A percentile compares a stretch with the other conserved stretches of the same genome.
phyloP scores from a whole-genome alignment of 306 rosid species.

The Fragaria iinumae region DNA sequence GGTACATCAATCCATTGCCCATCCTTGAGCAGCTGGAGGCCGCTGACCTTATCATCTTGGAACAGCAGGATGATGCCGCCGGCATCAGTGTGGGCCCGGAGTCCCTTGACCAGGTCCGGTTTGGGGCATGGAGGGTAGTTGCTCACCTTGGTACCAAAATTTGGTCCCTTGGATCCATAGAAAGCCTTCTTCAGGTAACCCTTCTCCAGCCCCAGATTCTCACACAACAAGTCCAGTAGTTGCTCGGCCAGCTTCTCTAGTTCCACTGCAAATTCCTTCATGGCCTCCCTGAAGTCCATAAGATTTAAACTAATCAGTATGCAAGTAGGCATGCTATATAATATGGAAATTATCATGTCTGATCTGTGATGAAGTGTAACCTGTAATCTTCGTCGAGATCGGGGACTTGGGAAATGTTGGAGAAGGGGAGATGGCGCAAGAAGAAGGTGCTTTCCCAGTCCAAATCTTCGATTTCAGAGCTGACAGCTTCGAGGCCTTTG shows the following conservation, averaged over 20 bases:
- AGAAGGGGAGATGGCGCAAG: constrained; percentile 77
- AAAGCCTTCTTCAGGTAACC: constrained; percentile 80
- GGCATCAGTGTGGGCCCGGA: constrained; percentile 95
- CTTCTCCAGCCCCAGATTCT: constrained; percentile 85
- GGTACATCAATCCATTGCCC: constrained; percentile 90
- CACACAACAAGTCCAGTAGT: constrained; percentile 76
- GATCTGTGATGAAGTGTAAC: constrained; percentile 24
- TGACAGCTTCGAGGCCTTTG: constrained; percentile 62
- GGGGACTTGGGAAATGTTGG: constrained; percentile 66
- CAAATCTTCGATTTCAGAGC: constrained; percentile 57
- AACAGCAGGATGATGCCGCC: constrained; percentile 94
- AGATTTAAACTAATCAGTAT: background rate
- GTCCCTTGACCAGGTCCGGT: constrained; percentile 89
- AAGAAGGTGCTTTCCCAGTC: constrained; percentile 99
- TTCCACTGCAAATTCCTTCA: constrained; percentile 67
- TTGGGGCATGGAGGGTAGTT: constrained; percentile 96
- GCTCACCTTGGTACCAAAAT: constrained; percentile 89
- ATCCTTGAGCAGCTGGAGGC: constrained; percentile 91
- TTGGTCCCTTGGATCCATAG: constrained; percentile 82
- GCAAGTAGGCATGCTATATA: background rate
- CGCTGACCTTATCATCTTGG: constrained; percentile 96
- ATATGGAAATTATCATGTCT: background rate
- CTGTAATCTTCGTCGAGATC: constrained; percentile 69
- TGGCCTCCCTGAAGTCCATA: constrained; percentile 43
- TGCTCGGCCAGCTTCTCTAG: constrained; percentile 80